phyloP scores from a whole-genome alignment of 441 rosid species.

The Macaranga tanarius region DNA sequence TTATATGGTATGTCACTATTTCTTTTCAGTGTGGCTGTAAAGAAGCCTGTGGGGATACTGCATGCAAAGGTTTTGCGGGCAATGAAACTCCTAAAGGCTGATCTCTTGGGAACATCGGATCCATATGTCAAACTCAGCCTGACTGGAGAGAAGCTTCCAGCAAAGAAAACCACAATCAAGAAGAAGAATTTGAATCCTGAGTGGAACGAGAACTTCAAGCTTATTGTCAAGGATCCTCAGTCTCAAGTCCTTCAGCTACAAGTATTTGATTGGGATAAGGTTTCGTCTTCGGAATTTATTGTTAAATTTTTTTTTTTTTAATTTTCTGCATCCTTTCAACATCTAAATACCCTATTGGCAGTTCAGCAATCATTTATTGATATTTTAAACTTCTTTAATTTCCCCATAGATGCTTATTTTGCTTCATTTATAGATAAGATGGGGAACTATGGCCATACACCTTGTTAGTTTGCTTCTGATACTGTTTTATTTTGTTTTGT shows the following conservation, averaged over 20 bases:
- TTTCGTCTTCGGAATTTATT: constrained; percentile 20
- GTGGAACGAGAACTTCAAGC: constrained; percentile 89
- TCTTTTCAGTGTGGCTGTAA: constrained; percentile 42
- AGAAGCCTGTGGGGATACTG: constrained; percentile 86
- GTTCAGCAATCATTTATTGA: too few relatives aligned
- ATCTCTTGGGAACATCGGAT: constrained; percentile 79
- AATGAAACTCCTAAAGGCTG: constrained; percentile 65
- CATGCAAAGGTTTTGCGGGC: constrained; percentile 79
- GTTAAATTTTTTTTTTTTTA: background rate
- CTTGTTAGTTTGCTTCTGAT: background rate
- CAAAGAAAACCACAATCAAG: constrained; percentile 76
- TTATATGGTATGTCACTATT: constrained; percentile 16
- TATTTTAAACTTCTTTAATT: too few relatives aligned
- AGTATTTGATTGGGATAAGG: constrained; percentile 97
- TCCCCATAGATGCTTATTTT: too few relatives aligned
- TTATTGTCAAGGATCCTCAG: constrained; percentile 66
- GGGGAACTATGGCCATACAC: too few relatives aligned
- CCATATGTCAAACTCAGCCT: constrained; percentile 82
- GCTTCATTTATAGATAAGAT: too few relatives aligned
- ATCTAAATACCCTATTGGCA: background rate
- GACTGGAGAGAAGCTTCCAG: constrained; percentile 63
- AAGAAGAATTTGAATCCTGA: constrained; percentile 79
- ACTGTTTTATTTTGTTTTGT: background rate
- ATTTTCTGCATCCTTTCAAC: background rate
- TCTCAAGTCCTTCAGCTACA: constrained; percentile 71